Conservation (phyloP, 495 filamentous ascomycete genomes). For the Cudoniella acicularis region DNA sequence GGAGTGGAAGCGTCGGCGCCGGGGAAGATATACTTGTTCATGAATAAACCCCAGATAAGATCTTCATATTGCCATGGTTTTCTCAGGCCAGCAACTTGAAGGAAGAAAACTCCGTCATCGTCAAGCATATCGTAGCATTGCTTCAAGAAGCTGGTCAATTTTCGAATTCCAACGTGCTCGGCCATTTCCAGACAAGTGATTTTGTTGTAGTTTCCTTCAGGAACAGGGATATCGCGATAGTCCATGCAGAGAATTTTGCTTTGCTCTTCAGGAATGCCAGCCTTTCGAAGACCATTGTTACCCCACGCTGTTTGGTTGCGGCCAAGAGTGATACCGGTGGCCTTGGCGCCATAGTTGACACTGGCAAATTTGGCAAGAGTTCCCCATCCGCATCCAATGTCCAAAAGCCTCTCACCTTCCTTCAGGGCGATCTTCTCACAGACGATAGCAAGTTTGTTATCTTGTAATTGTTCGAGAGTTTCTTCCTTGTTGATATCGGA, state of each 20-base stretch:
- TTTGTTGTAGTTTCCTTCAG: constrained; percentile 69
- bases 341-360: constrained; percentile 72
- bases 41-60: constrained; percentile 81
- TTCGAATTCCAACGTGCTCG: constrained; percentile 81
- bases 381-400: constrained; percentile 87
- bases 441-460: constrained; percentile 82
- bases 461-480: constrained; percentile 78
- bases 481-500: constrained; percentile 72
- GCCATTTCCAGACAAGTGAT: constrained; percentile 90
- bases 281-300: constrained; percentile 67
- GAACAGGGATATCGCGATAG: constrained; percentile 76
- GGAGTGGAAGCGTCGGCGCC: constrained; percentile 84
- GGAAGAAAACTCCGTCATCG: constrained; percentile 79
- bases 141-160: constrained; percentile 62
- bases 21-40: constrained; percentile 92
- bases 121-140: constrained; percentile 83
- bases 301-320: constrained; percentile 85
- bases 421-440: constrained; percentile 81
- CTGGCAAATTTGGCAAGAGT: constrained; percentile 78
- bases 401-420: constrained; percentile 67
- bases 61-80: constrained; percentile 89
- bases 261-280: constrained; percentile 64
- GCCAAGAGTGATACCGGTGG: constrained; percentile 76
- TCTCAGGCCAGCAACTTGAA: constrained; percentile 79
- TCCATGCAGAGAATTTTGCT: constrained; percentile 77